Conservation (phyloP, 1,284 basidiomycete genomes). For the Pseudomicrostroma phylloplanum region DNA sequence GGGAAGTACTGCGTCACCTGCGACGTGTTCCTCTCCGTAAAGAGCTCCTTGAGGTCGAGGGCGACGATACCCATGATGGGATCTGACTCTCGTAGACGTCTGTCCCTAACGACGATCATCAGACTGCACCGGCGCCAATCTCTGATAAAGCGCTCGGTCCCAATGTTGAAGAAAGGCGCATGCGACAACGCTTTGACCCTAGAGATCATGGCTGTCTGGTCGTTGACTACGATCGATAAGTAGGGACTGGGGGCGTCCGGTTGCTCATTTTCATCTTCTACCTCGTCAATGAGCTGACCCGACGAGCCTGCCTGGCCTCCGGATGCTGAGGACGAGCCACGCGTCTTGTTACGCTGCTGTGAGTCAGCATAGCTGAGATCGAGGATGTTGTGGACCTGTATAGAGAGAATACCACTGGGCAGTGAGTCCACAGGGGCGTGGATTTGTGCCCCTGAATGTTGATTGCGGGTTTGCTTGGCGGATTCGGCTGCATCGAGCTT, state of each 20-base stretch:
- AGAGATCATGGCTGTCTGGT: slow-evolving; percentile 53
- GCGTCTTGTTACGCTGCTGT: slow-evolving; percentile 42
- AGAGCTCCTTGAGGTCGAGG: slow-evolving; percentile 29
- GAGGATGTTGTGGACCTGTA: slow-evolving; percentile 32
- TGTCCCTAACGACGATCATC: slow-evolving; percentile 53
- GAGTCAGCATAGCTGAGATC: slow-evolving; percentile 49
- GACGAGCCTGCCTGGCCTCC: slow-evolving; percentile 25
- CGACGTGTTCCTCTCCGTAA: slow-evolving; percentile 16
- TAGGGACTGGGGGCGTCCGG: slow-evolving; percentile 42
- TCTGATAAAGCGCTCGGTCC: slow-evolving; percentile 54
- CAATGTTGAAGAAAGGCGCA: slow-evolving; percentile 54
- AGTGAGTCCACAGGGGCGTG: slow-evolving; percentile 23
- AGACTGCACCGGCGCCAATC: slow-evolving; percentile 54
- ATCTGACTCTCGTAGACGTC: slow-evolving; percentile 23
- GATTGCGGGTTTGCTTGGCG: slow-evolving; percentile 10
- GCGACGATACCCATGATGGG: slow-evolving; percentile 32
- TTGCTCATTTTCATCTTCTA: slow-evolving; percentile 23
- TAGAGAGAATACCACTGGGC: slow-evolving; percentile 26
- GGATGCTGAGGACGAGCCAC: slow-evolving; percentile 1
- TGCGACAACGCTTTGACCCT: slow-evolving; percentile 52
- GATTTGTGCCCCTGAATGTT: slow-evolving; percentile 19
- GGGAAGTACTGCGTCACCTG: slow-evolving; percentile 37
- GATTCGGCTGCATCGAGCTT: slow-evolving; percentile 2
- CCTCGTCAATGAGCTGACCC: slow-evolving; percentile 23
- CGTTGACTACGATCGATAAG: slow-evolving; percentile 54